These are phyloP conservation scores for Pelargonium myrrhifolium DNA, from an alignment of 441 rosid species.

Conservation along the genomic window DNA sequence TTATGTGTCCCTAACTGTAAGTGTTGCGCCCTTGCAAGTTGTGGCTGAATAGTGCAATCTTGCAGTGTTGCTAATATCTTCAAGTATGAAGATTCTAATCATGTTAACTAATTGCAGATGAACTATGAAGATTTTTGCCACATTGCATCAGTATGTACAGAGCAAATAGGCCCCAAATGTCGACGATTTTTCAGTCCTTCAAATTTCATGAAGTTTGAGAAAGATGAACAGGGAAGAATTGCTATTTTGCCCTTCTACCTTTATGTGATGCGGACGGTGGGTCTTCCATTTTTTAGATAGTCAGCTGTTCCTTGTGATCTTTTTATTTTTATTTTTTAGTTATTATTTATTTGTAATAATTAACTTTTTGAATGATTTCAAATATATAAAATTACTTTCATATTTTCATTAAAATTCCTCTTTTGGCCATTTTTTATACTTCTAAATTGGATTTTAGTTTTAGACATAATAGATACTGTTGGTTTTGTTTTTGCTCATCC, in stretches of 20 bases:
- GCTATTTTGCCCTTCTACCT: conserved; percentile 96
- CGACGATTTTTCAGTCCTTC: conserved; percentile 96
- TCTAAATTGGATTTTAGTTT: too few relatives aligned
- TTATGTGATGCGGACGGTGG: conserved; percentile 96
- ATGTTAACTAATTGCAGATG: conserved; percentile 46
- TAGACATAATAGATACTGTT: too few relatives aligned
- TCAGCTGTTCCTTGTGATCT: too few relatives aligned
- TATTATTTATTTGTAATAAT: too few relatives aligned
- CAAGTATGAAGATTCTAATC: not conserved
- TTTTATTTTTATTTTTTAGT: too few relatives aligned
- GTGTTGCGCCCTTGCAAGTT: conserved; percentile 7
- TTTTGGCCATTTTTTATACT: too few relatives aligned
- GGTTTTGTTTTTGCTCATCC: too few relatives aligned
- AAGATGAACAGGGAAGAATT: conserved; percentile 96
- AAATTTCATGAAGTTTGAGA: conserved; percentile 98
- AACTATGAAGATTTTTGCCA: conserved; percentile 98
- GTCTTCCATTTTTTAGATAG: conserved; percentile 20
- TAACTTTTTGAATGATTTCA: too few relatives aligned
- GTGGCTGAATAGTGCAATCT: not conserved
- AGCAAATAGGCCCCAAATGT: conserved; percentile 95
- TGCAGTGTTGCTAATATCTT: conserved; percentile 14
- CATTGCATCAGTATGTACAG: conserved; percentile 91
- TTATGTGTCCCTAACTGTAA: not conserved
- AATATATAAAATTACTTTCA: too few relatives aligned
- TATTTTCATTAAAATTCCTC: too few relatives aligned